Conservation (phyloP, 1,284 basidiomycete genomes). For the Calocybe gambosa region DNA sequence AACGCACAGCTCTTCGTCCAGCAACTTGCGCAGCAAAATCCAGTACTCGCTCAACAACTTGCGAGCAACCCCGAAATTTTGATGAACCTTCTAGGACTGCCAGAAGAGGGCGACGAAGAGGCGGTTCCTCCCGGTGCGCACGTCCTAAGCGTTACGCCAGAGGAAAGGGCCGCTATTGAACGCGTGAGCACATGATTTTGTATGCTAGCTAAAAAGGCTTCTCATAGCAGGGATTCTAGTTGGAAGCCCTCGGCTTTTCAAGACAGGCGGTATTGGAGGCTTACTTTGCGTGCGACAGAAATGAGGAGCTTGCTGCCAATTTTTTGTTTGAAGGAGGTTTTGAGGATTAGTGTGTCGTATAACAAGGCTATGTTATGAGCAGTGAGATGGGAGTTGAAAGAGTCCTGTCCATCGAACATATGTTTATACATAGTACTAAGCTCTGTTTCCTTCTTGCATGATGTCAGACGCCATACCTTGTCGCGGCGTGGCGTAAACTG, state of each 20-base stretch:
- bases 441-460: not conserved
- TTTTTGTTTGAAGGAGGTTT: constrained; percentile 77
- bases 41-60: constrained; percentile 63
- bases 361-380: constrained; percentile 2
- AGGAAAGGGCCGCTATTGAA: constrained; percentile 83
- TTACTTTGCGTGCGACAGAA: constrained; percentile 90
- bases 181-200: constrained; percentile 47
- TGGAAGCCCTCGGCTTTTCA: constrained; percentile 83
- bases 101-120: constrained; percentile 40
- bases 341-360: constrained; percentile 37
- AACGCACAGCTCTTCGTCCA: constrained; percentile 78
- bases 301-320: constrained; percentile 92
- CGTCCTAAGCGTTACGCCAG: constrained; percentile 73
- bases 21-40: constrained; percentile 73
- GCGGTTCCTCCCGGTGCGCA: constrained; percentile 56
- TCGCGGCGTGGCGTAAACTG: not conserved
- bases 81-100: constrained; percentile 52
- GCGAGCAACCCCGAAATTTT: constrained; percentile 69
- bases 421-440: not conserved
- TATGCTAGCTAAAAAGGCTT: not conserved
- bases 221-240: constrained; percentile 33
- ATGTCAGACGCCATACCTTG: not conserved
- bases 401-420: not conserved
- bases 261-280: constrained; percentile 77
- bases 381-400: not conserved